A percentile compares a stretch with the other conserved stretches of the same genome.
Evolutionary conservation across 2,329 filamentous ascomycete species (phyloP).

Genomic region (Claviceps pusilla): DNA sequence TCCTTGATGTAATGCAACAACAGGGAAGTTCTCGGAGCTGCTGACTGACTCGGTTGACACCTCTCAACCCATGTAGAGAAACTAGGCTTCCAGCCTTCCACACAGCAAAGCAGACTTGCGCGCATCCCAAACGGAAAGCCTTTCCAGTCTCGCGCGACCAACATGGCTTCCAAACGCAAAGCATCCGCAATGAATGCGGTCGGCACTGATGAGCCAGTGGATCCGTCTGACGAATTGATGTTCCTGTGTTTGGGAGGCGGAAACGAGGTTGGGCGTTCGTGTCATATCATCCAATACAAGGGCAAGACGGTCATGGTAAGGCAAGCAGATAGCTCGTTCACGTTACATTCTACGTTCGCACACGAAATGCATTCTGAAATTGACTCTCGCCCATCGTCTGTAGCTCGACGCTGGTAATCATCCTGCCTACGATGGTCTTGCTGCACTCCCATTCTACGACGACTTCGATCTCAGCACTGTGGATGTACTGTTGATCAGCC

Average conservation of each 20-base stretch:
- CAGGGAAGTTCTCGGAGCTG: neutral
- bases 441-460: constrained; percentile 90
- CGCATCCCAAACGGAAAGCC: neutral
- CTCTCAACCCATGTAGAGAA: neutral
- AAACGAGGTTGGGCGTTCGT: constrained; percentile 92
- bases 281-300: constrained; percentile 97
- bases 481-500: constrained; percentile 92
- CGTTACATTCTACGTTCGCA: neutral
- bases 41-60: neutral
- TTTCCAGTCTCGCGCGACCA: constrained; percentile 10
- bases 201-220: constrained; percentile 67
- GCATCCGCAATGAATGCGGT: constrained; percentile 56
- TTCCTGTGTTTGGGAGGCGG: constrained; percentile 89
- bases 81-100: neutral
- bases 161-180: constrained; percentile 90
- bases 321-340: neutral
- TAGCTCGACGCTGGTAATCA: constrained; percentile 96
- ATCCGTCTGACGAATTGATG: constrained; percentile 84
- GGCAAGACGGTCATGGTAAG: constrained; percentile 95
- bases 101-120: neutral
- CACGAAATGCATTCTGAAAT: neutral
- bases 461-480: constrained; percentile 96
- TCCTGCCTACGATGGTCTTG: constrained; percentile 86
- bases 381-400: constrained; percentile 1
- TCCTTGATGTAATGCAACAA: neutral